These are phyloP conservation scores for Monilinia polystroma DNA, from an alignment of 2,329 filamentous ascomycete genomes.

Conservation along the genomic window DNA sequence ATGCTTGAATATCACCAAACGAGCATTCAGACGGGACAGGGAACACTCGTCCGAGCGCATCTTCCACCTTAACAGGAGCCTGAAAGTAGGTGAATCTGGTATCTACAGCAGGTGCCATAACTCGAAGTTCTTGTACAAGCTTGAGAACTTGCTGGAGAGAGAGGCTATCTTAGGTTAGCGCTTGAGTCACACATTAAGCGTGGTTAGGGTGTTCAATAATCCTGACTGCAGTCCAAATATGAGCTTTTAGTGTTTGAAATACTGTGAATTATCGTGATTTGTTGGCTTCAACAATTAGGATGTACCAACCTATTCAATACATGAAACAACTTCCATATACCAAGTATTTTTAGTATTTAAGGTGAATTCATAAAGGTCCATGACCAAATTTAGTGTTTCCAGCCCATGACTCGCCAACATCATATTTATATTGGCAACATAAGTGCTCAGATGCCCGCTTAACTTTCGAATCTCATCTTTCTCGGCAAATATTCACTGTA, in stretches of 20 bases:
- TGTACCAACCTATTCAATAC: no score
- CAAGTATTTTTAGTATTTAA: no score
- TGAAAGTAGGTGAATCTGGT: not conserved
- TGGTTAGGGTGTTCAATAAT: no score
- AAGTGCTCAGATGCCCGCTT: not conserved
- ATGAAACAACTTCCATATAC: no score
- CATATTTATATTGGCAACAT: not conserved
- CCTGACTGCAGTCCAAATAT: no score
- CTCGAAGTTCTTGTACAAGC: not conserved
- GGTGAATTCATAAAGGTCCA: no score
- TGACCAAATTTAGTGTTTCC: not conserved
- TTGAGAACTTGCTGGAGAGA: not conserved
- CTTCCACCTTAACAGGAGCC: not conserved
- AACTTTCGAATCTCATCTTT: not conserved
- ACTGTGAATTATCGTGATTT: no score
- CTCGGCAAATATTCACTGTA: not conserved
- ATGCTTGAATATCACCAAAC: not conserved
- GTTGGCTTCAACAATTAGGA: no score
- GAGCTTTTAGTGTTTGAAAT: no score
- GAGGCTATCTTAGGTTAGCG: not conserved
- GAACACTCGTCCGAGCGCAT: not conserved
- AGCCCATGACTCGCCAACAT: not conserved
- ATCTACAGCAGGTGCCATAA: not conserved
- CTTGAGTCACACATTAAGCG: not conserved
- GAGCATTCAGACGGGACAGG: not conserved